Evolutionary conservation across 2,329 filamentous ascomycete genomes (phyloP).

Genomic region (Neocucurbitaria cava): DNA sequence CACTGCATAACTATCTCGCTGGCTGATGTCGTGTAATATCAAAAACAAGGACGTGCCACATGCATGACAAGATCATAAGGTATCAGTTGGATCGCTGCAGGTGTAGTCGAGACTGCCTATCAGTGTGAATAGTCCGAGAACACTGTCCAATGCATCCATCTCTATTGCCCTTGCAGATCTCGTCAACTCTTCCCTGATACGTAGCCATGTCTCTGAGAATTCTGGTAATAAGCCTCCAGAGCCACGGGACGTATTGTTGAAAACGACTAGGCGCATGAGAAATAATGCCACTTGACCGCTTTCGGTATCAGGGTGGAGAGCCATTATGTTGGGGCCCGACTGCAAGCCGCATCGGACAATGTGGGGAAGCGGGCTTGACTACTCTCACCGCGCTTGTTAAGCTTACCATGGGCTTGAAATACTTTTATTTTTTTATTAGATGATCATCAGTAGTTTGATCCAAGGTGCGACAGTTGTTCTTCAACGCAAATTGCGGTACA

Average conservation of each 20-base stretch:
- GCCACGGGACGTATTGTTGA: too few relatives aligned
- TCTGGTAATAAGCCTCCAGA: not conserved
- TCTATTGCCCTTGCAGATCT: too few relatives aligned
- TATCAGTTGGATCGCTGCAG: not conserved
- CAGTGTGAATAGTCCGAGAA: not conserved
- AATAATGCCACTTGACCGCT: slow-evolving; percentile 5
- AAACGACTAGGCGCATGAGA: too few relatives aligned
- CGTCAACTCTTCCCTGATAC: too few relatives aligned
- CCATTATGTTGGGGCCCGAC: slow-evolving; percentile 9
- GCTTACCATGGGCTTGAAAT: not conserved
- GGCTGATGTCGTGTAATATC: not conserved
- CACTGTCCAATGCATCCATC: not conserved
- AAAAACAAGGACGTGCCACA: not conserved
- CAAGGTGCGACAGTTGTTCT: too few relatives aligned
- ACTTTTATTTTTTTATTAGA: too few relatives aligned
- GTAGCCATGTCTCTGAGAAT: not conserved
- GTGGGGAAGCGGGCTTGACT: slow-evolving; percentile 19
- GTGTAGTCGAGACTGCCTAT: not conserved
- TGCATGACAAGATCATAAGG: not conserved
- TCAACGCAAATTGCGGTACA: too few relatives aligned
- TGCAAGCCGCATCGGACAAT: slow-evolving; percentile 14
- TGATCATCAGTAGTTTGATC: too few relatives aligned
- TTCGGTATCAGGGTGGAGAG: slow-evolving; percentile 19
- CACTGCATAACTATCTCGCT: not conserved
- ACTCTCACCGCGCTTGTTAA: not conserved